A percentile compares a stretch with the other conserved stretches of the same genome.
Evolutionary conservation across 78 protist species (phyloP).

Genomic region (Polysphondylium violaceum): DNA sequence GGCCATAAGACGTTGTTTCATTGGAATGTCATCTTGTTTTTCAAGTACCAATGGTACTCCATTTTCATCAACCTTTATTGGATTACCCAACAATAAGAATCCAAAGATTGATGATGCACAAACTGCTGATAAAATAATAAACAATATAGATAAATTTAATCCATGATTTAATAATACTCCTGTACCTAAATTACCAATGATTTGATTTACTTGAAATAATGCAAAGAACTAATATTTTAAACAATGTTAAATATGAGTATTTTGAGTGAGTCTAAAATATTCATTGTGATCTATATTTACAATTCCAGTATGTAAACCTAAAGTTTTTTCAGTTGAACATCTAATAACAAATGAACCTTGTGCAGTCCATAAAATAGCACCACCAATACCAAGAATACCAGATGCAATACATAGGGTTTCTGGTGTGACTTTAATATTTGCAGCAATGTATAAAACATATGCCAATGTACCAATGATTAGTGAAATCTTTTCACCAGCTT

Average conservation of each 20-base stretch:
- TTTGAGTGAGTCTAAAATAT: not conserved
- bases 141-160: not conserved
- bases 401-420: slow-evolving; percentile 36
- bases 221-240: slow-evolving; percentile 48
- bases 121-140: slow-evolving; percentile 19
- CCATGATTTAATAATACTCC: not conserved
- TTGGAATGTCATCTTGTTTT: slow-evolving; percentile 14
- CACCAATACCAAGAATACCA: slow-evolving; percentile 64
- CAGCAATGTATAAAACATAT: slow-evolving; percentile 54
- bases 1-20: slow-evolving; percentile 4
- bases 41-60: not conserved
- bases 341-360: slow-evolving; percentile 70
- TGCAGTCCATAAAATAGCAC: slow-evolving; percentile 79
- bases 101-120: slow-evolving; percentile 14
- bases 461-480: slow-evolving; percentile 41
- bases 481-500: slow-evolving; percentile 39
- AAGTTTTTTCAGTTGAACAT: slow-evolving; percentile 59
- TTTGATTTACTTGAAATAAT: slow-evolving; percentile 54
- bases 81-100: slow-evolving; percentile 29
- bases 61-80: not conserved
- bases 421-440: slow-evolving; percentile 11
- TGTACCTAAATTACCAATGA: slow-evolving; percentile 60
- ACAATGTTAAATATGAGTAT: not conserved
- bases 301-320: slow-evolving; percentile 64
- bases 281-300: slow-evolving; percentile 9